Percentiles rank a stretch among this genome's conserved stretches.
These are phyloP conservation scores for Bisporella sp. DNA, from an alignment of 2,329 filamentous ascomycete species.

Conservation along the genomic window DNA sequence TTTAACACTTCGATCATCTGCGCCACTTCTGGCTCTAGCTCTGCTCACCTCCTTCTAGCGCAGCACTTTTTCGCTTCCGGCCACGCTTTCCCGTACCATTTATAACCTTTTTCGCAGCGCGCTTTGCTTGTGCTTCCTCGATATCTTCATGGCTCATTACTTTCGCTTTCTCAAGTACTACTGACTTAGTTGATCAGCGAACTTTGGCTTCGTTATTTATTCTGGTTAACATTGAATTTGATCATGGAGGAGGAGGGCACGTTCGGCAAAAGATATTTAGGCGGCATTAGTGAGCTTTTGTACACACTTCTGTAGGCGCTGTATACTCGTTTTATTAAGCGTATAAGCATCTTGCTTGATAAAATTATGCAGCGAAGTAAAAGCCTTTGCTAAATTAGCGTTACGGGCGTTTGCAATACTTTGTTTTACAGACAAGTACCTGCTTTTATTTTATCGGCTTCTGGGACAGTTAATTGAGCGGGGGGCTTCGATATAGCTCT, in stretches of 20 bases:
- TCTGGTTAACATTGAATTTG: neutral
- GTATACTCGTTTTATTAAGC: neutral
- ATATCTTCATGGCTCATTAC: neutral
- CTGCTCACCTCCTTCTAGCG: slow-evolving; percentile 3
- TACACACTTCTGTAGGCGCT: neutral
- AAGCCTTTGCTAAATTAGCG: slow-evolving; percentile 8
- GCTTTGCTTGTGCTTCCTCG: slow-evolving; percentile 3
- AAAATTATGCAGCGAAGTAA: slow-evolving; percentile 15
- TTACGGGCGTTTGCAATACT: slow-evolving; percentile 19
- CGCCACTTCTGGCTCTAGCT: slow-evolving; percentile 7
- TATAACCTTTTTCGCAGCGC: slow-evolving; percentile 12
- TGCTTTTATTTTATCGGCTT: neutral
- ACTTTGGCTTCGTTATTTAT: neutral
- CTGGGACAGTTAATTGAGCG: neutral
- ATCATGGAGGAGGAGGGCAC: neutral
- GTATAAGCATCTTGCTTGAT: slow-evolving; percentile 17
- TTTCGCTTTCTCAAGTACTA: neutral
- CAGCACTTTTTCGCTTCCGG: slow-evolving; percentile 6
- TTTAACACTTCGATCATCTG: neutral
- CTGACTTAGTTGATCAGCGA: slow-evolving; percentile 1
- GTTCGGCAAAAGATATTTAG: neutral
- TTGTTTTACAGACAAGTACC: neutral
- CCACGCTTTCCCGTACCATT: slow-evolving; percentile 11
- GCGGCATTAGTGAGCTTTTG: neutral
- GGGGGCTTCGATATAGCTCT: slow-evolving; percentile 18